Conservation (phyloP, 2,329 filamentous ascomycete species). For the Dothideomycetes sp. region DNA sequence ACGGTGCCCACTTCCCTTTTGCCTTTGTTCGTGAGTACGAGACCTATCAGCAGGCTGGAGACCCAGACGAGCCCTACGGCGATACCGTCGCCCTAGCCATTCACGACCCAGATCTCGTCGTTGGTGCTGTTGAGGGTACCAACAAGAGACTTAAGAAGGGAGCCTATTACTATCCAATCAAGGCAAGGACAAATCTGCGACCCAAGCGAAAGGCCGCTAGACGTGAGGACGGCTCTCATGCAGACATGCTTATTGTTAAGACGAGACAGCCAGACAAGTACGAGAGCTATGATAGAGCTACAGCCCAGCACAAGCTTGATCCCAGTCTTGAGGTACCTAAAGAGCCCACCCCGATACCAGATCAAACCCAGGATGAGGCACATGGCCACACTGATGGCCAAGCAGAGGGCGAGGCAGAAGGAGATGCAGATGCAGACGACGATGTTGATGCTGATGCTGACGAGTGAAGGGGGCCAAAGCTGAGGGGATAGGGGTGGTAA, state of each 20-base stretch:
- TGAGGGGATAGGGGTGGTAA: no score
- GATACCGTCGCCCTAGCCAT: slow-evolving; percentile 47
- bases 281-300: slow-evolving; percentile 36
- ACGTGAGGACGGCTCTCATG: slow-evolving; percentile 28
- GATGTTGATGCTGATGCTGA: background rate
- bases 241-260: slow-evolving; percentile 42
- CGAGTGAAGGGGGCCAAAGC: no score
- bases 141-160: slow-evolving; percentile 36
- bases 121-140: slow-evolving; percentile 17
- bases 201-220: slow-evolving; percentile 34
- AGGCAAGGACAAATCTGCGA: slow-evolving; percentile 43
- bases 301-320: slow-evolving; percentile 11
- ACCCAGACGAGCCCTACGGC: slow-evolving; percentile 40
- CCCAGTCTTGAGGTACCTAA: slow-evolving; percentile 5
- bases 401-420: background rate
- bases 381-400: no score
- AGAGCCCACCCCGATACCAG: background rate
- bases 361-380: background rate
- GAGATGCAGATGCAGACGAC: background rate
- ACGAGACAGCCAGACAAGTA: slow-evolving; percentile 39
- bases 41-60: slow-evolving; percentile 41
- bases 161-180: slow-evolving; percentile 53
- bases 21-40: slow-evolving; percentile 51
- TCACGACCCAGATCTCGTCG: slow-evolving; percentile 36
- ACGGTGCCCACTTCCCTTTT: slow-evolving; percentile 37